Evolutionary conservation across 1,139 yeast species (phyloP).

Genomic region (Yamadazyma kanchanaburiensis): DNA sequence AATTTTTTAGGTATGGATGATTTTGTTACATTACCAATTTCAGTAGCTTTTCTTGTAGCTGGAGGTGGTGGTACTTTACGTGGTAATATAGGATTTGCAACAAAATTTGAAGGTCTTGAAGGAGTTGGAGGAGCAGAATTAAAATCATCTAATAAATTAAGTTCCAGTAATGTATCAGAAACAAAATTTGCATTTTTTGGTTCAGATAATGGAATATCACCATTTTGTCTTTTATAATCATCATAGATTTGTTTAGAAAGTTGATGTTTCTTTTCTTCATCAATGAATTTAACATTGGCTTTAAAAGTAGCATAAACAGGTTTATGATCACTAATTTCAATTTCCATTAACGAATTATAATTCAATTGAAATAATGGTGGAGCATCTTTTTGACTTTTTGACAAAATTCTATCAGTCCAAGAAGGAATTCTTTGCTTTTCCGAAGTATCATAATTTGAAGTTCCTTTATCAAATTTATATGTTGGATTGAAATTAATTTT

Average conservation of each 20-base stretch:
- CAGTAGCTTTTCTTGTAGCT: slow-evolving; percentile 18
- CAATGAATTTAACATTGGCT: slow-evolving; percentile 62
- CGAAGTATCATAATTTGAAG: slow-evolving; percentile 77
- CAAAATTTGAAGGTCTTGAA: slow-evolving; percentile 11
- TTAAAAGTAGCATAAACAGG: slow-evolving; percentile 81
- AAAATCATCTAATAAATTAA: slow-evolving; percentile 33
- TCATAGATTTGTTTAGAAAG: slow-evolving; percentile 32
- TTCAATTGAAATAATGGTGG: slow-evolving; percentile 51
- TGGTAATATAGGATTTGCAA: slow-evolving; percentile 13
- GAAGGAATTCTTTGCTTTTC: slow-evolving; percentile 94
- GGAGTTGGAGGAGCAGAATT: slow-evolving; percentile 24
- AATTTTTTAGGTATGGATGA: slow-evolving; percentile 16
- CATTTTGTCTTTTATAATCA: slow-evolving; percentile 29
- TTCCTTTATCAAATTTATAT: slow-evolving; percentile 89
- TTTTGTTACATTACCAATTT: slow-evolving; percentile 3
- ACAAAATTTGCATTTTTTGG: slow-evolving; percentile 17
- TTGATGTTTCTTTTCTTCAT: slow-evolving; percentile 31
- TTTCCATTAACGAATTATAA: slow-evolving; percentile 53
- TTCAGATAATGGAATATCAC: slow-evolving; percentile 12
- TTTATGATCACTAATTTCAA: slow-evolving; percentile 81
- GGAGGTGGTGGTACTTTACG: slow-evolving; percentile 42
- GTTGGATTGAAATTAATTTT: slow-evolving; percentile 82
- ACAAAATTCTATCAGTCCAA: slow-evolving; percentile 92
- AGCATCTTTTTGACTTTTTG: slow-evolving; percentile 40
- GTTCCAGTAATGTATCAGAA: slow-evolving; percentile 31